Evolutionary conservation across 331 rosid species (phyloP).

Genomic region (Erythrophleum ivorense): DNA sequence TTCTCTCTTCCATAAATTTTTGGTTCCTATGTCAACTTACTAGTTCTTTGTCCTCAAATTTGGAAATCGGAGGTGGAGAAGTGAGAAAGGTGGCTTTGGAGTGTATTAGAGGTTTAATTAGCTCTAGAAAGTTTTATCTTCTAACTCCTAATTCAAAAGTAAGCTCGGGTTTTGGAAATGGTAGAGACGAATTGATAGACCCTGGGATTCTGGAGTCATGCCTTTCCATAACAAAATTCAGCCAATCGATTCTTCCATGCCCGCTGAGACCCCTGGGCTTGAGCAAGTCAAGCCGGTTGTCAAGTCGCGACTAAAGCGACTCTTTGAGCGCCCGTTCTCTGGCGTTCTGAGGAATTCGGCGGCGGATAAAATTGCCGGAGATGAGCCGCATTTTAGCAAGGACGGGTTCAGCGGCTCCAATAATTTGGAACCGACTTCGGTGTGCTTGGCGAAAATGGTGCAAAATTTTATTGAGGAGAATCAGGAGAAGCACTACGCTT

Average conservation of each 20-base stretch:
- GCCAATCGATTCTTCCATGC: conserved; percentile 67
- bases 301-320: conserved; percentile 80
- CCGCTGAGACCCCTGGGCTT: conserved; percentile 45
- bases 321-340: conserved; percentile 76
- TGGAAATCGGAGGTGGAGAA: conserved; percentile 47
- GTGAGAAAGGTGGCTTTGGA: conserved; percentile 37
- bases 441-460: conserved; percentile 84
- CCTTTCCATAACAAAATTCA: conserved; percentile 83
- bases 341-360: conserved; percentile 56
- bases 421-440: conserved; percentile 80
- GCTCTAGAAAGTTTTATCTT: conserved; percentile 11
- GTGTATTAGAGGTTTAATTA: conserved; percentile 18
- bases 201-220: conserved; percentile 39
- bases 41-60: conserved; percentile 39
- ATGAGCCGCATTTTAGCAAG: conserved; percentile 50
- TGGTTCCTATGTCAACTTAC: conserved; percentile 20
- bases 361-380: conserved; percentile 48
- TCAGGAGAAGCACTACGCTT: conserved; percentile 56
- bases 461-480: conserved; percentile 80
- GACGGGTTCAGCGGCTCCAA: conserved; percentile 43
- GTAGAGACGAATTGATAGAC: conserved; percentile 36
- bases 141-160: conserved; percentile 20
- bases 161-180: conserved; percentile 36
- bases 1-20: conserved; percentile 4
- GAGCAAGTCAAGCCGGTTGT: conserved; percentile 65